A percentile compares a stretch with the other conserved stretches of the same genome.
Evolutionary conservation across 108 stramenopile species (phyloP).

Genomic region (Seminavis robusta): DNA sequence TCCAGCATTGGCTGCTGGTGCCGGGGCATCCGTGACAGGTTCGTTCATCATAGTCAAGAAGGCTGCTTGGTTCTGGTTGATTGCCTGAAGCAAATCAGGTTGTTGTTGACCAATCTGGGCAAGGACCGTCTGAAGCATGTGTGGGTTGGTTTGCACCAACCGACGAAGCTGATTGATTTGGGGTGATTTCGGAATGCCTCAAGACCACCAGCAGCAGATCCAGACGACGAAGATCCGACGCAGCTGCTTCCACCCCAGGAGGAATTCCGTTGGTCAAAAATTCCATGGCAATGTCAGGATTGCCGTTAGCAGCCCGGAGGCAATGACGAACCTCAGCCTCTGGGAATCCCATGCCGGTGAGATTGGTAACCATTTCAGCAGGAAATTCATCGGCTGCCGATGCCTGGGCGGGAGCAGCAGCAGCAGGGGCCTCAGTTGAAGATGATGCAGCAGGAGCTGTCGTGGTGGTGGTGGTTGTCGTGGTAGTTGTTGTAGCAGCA

Average conservation of each 20-base stretch:
- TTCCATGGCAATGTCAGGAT: constrained; percentile 94
- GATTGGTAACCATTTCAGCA: constrained; percentile 64
- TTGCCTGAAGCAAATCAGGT: constrained; percentile 86
- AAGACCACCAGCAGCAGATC: constrained; percentile 52
- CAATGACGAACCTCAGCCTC: constrained; percentile 84
- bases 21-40: constrained; percentile 85
- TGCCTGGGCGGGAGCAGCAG: constrained; percentile 17
- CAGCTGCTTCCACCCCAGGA: constrained; percentile 37
- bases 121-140: constrained; percentile 81
- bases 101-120: constrained; percentile 90
- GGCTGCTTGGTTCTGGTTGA: constrained; percentile 92
- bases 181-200: constrained; percentile 89
- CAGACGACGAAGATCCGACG: constrained; percentile 22
- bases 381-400: constrained; percentile 36
- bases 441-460: constrained; percentile 26
- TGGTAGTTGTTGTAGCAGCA: too few relatives aligned
- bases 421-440: constrained; percentile 22
- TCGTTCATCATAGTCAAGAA: constrained; percentile 98
- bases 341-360: constrained; percentile 82
- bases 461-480: constrained; percentile 34
- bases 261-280: constrained; percentile 98
- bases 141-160: constrained; percentile 92
- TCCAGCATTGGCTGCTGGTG: too few relatives aligned
- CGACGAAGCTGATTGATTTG: constrained; percentile 91
- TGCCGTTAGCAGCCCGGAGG: constrained; percentile 89